These are phyloP conservation scores for Botryotinia convoluta DNA, from an alignment of 2,329 filamentous ascomycete genomes.

Conservation along the genomic window DNA sequence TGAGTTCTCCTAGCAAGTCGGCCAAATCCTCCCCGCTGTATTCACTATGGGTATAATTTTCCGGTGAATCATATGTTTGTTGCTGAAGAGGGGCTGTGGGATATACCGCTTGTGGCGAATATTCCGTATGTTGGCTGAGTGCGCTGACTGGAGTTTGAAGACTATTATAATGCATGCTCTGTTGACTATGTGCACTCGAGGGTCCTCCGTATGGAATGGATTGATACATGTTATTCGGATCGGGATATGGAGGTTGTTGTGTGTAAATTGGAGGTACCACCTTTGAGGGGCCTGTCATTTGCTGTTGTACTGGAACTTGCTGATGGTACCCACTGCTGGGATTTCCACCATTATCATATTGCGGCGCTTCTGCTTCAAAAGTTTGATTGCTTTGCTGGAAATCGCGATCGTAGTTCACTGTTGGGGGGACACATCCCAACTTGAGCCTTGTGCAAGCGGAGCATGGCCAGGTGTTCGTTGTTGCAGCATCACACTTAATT, in stretches of 20 bases:
- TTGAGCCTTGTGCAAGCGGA: conserved; percentile 90
- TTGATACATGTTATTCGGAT: conserved; percentile 42
- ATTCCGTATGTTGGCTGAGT: conserved; percentile 51
- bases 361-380: conserved; percentile 51
- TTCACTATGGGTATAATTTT: conserved; percentile 58
- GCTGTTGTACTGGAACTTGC: conserved; percentile 51
- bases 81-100: conserved; percentile 49
- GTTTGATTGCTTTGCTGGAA: conserved; percentile 35
- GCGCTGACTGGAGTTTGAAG: conserved; percentile 49
- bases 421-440: conserved; percentile 84
- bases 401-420: conserved; percentile 39
- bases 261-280: conserved; percentile 46
- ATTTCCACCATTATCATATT: conserved; percentile 45
- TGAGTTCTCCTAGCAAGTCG: conserved; percentile 80
- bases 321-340: conserved; percentile 51
- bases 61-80: conserved; percentile 42
- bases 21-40: conserved; percentile 67
- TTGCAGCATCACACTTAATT: conserved; percentile 97
- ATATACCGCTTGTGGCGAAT: conserved; percentile 50
- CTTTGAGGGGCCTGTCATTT: conserved; percentile 42
- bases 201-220: conserved; percentile 41
- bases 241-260: conserved; percentile 48
- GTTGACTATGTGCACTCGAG: conserved; percentile 46
- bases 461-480: conserved; percentile 96
- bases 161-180: conserved; percentile 53